Conservation (phyloP, 2,329 filamentous ascomycete species). For the Elsinoe perseae region DNA sequence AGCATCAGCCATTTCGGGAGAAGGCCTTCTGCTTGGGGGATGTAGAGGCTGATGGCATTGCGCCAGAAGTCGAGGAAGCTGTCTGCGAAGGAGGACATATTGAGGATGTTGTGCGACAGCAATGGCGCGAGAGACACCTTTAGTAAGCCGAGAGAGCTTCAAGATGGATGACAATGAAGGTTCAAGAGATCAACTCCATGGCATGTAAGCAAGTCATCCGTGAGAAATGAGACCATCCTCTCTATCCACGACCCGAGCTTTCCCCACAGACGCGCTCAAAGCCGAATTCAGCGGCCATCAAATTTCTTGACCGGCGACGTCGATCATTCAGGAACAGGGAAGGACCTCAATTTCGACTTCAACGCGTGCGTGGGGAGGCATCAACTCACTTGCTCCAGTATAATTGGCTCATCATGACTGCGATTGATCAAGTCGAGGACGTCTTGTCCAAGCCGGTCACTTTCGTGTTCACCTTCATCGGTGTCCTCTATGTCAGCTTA, state of each 20-base stretch:
- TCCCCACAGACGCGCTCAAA: not conserved
- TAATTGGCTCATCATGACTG: not conserved
- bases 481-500: constrained; percentile 31
- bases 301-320: not conserved
- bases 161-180: not conserved
- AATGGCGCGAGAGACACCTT: too few relatives aligned
- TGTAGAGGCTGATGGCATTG: constrained; percentile 23
- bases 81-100: not conserved
- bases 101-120: too few relatives aligned
- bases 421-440: constrained; percentile 22
- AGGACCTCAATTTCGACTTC: not conserved
- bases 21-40: constrained; percentile 43
- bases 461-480: constrained; percentile 31
- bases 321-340: constrained; percentile 9
- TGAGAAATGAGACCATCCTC: not conserved
- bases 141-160: too few relatives aligned
- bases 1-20: constrained; percentile 60
- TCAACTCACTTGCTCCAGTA: not conserved
- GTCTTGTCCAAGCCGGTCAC: constrained; percentile 27
- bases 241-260: not conserved
- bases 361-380: not conserved
- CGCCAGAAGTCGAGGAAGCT: not conserved
- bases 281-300: constrained; percentile 7
- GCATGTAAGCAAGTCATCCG: not conserved
- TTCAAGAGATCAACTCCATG: too few relatives aligned